phyloP scores from a whole-genome alignment of 2,329 filamentous ascomycete species.

The Kalmusia sp. region DNA sequence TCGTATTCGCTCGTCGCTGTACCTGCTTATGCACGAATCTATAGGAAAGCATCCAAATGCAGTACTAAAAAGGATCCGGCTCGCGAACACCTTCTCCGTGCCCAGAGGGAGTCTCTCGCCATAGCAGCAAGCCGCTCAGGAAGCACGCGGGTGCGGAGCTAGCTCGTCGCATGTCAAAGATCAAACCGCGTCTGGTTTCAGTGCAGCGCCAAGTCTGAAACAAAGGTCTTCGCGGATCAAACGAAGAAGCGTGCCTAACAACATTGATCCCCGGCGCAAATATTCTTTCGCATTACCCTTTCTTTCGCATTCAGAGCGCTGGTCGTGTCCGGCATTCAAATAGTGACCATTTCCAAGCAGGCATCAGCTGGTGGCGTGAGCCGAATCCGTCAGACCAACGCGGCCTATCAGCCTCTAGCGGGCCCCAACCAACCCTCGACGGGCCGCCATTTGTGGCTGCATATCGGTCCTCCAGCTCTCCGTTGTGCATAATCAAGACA shows the following conservation, averaged over 20 bases:
- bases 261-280: not conserved
- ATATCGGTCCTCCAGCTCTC: conserved; percentile 2
- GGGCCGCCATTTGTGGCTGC: conserved; percentile 9
- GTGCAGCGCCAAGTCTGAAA: conserved; percentile 9
- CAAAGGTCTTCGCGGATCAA: conserved; percentile 6
- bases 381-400: conserved; percentile 14
- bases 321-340: not conserved
- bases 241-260: conserved; percentile 3
- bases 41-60: not conserved
- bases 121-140: not conserved
- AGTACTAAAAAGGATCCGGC: not conserved
- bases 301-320: conserved; percentile 1
- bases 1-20: conserved; percentile 1
- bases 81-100: not conserved
- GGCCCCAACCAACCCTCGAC: not conserved
- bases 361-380: conserved; percentile 7
- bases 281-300: not conserved
- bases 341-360: conserved; percentile 6
- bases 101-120: not conserved
- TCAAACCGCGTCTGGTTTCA: conserved; percentile 6
- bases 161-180: conserved; percentile 2
- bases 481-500: conserved; percentile 24
- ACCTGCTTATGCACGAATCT: not conserved
- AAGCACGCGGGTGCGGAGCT: conserved; percentile 4
- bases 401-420: conserved; percentile 1